Percentiles rank a stretch among this genome's conserved stretches.
Conservation (phyloP, 768 basidiomycete genomes). For the Tricholoma matsutake region DNA sequence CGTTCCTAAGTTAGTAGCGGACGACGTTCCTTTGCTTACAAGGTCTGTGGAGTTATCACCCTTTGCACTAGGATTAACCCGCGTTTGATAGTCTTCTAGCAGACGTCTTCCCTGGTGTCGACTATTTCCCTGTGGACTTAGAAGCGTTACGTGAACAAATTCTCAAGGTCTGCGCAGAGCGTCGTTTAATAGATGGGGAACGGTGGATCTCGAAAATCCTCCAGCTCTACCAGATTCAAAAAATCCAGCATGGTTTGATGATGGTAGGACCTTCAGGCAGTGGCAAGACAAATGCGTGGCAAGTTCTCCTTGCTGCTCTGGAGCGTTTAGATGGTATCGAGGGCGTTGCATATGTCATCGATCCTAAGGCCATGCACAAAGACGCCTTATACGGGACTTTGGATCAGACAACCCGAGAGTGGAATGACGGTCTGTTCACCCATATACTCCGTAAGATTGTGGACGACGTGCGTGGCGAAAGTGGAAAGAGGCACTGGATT, state of each 20-base stretch:
- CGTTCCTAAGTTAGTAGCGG: conserved; percentile 95
- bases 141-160: conserved; percentile 85
- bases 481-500: conserved; percentile 96
- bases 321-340: conserved; percentile 90
- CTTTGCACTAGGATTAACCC: conserved; percentile 4
- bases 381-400: conserved; percentile 96
- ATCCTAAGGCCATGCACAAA: conserved; percentile 99
- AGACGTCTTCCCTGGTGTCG: conserved; percentile 96
- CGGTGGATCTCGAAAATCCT: conserved; percentile 94
- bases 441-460: conserved; percentile 97
- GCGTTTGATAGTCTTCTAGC: conserved; percentile 66
- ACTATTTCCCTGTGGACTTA: conserved; percentile 86
- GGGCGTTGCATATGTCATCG: conserved; percentile 94
- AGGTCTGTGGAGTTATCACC: conserved; percentile 47
- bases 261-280: conserved; percentile 98
- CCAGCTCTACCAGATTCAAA: conserved; percentile 98
- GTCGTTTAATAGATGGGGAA: conserved; percentile 81
- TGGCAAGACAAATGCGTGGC: conserved; percentile 98
- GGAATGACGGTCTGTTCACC: conserved; percentile 99
- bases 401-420: conserved; percentile 95
- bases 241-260: conserved; percentile 99
- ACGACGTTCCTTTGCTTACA: conserved; percentile 92
- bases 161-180: conserved; percentile 79
- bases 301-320: conserved; percentile 85
- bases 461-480: conserved; percentile 97